Evolutionary conservation across 2,329 filamentous ascomycete genomes (phyloP).

Genomic region (Hymenoscyphus repandus): DNA sequence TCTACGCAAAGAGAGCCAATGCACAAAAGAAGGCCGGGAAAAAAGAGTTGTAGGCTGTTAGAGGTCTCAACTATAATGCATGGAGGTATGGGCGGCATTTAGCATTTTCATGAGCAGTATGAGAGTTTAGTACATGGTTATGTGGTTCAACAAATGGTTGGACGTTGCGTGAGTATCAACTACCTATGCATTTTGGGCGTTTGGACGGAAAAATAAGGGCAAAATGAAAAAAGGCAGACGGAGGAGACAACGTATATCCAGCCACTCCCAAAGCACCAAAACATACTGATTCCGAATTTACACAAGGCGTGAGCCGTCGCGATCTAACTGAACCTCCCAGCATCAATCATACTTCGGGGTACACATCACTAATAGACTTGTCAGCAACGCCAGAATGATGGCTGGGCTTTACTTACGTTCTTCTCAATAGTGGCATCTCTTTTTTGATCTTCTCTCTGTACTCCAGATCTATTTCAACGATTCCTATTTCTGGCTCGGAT

Average conservation of each 20-base stretch:
- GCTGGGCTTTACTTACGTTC: constrained; percentile 30
- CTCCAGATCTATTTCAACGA: constrained; percentile 50
- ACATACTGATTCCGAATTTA: background rate
- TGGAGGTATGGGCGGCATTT: constrained; percentile 1
- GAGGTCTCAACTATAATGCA: background rate
- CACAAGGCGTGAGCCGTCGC: background rate
- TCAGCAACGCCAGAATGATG: background rate
- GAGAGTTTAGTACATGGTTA: constrained; percentile 2
- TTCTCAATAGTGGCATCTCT: constrained; percentile 52
- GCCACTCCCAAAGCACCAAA: constrained; percentile 8
- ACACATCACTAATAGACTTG: constrained; percentile 20
- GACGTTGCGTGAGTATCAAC: constrained; percentile 26
- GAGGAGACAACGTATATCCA: background rate
- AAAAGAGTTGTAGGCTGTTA: constrained; percentile 20
- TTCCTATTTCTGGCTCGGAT: constrained; percentile 39
- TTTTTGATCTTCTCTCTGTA: constrained; percentile 45
- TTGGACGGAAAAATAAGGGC: constrained; percentile 9
- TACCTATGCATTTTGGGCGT: constrained; percentile 24
- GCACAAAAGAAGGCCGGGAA: constrained; percentile 38
- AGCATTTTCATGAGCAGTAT: background rate
- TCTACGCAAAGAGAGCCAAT: constrained; percentile 80
- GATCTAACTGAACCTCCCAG: background rate
- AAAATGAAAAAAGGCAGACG: background rate
- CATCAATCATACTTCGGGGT: constrained; percentile 8
- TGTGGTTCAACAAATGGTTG: constrained; percentile 9